Conservation (phyloP, 208 protist genomes). For the Wallacemonas sp. region DNA sequence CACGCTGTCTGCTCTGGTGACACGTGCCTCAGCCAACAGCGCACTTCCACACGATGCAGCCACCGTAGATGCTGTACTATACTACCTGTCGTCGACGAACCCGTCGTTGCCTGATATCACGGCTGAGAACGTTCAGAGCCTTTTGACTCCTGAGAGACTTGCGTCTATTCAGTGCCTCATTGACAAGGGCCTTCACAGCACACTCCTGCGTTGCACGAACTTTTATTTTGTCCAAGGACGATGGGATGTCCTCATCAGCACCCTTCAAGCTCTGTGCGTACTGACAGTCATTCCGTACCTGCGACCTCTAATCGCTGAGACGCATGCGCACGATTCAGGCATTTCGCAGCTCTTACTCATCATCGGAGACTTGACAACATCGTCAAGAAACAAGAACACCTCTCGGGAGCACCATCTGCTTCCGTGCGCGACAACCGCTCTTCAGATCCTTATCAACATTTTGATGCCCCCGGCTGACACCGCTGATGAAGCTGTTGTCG, state of each 20-base stretch:
- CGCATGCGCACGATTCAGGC: slow-evolving; percentile 63
- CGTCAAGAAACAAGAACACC: slow-evolving; percentile 62
- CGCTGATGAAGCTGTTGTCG: slow-evolving; percentile 58
- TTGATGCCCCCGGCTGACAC: slow-evolving; percentile 64
- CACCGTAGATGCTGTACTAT: slow-evolving; percentile 70
- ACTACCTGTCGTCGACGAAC: slow-evolving; percentile 52
- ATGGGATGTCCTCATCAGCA: slow-evolving; percentile 72
- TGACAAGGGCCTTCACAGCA: slow-evolving; percentile 61
- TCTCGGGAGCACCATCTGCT: slow-evolving; percentile 74
- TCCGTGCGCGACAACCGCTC: slow-evolving; percentile 58
- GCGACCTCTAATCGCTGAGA: slow-evolving; percentile 67
- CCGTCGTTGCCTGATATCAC: slow-evolving; percentile 63
- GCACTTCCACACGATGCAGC: slow-evolving; percentile 72
- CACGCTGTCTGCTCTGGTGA: slow-evolving; percentile 63
- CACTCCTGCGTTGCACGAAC: slow-evolving; percentile 66
- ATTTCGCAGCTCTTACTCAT: slow-evolving; percentile 80
- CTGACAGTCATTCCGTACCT: slow-evolving; percentile 75
- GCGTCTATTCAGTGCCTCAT: slow-evolving; percentile 52
- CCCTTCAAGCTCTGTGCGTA: slow-evolving; percentile 71
- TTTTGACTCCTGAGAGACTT: slow-evolving; percentile 66
- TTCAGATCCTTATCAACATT: slow-evolving; percentile 79
- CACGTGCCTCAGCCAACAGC: slow-evolving; percentile 55
- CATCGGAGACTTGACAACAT: slow-evolving; percentile 60
- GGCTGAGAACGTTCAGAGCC: slow-evolving; percentile 75
- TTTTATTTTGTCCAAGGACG: slow-evolving; percentile 84